phyloP scores from a whole-genome alignment of 805 yeast genomes.

The Kuraishia molischiana region DNA sequence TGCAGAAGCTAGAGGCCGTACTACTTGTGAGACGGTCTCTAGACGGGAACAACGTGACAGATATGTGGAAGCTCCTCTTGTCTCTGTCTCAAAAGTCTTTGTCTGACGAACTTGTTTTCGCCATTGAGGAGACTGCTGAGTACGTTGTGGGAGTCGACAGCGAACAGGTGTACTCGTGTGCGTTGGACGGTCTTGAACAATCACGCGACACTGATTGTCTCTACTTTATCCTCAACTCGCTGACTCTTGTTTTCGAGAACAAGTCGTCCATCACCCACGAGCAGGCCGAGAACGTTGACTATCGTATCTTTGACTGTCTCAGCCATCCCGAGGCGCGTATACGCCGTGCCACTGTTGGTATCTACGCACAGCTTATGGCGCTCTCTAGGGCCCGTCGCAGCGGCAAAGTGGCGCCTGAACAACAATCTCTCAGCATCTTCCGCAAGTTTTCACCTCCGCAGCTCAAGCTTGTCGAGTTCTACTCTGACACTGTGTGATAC shows the following conservation, averaged over 20 bases:
- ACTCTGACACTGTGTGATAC: conserved; percentile 15
- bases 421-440: conserved; percentile 20
- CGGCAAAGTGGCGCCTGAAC: no score
- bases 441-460: conserved; percentile 31
- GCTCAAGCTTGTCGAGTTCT: conserved; percentile 35
- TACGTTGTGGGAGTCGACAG: not conserved
- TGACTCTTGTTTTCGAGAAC: not conserved
- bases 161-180: not conserved
- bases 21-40: not conserved
- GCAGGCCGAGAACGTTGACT: not conserved
- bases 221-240: not conserved
- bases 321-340: not conserved
- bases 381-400: not conserved
- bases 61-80: not conserved
- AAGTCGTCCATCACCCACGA: not conserved
- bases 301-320: not conserved
- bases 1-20: not conserved
- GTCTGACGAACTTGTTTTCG: not conserved
- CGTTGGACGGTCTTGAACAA: not conserved
- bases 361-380: not conserved
- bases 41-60: not conserved
- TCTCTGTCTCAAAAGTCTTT: not conserved
- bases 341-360: not conserved
- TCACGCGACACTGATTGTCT: not conserved
- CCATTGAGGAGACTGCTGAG: not conserved